These are phyloP conservation scores for Chrysoporthe puriensis DNA, from an alignment of 2,329 filamentous ascomycete species.

Conservation along the genomic window DNA sequence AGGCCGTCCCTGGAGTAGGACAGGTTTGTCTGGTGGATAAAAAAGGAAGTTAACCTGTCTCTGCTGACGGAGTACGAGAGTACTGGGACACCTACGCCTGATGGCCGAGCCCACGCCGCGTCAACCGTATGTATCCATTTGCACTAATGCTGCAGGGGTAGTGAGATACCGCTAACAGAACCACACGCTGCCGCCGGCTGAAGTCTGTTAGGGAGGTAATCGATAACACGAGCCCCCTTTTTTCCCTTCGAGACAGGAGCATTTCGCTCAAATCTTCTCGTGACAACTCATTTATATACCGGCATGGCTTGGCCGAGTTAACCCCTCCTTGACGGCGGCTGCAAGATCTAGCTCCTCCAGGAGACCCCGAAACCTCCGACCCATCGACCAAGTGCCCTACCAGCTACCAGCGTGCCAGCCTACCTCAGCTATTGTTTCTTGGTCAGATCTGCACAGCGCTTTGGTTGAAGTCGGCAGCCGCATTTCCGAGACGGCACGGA, in stretches of 20 bases:
- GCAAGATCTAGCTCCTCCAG: neutral
- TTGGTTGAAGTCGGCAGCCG: neutral
- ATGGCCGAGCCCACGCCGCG: constrained; percentile 12
- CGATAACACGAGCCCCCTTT: constrained; percentile 14
- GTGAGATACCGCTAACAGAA: neutral
- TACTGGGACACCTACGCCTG: neutral
- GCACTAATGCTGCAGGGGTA: constrained; percentile 4
- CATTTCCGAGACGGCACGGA: constrained; percentile 1
- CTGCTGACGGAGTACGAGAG: constrained; percentile 8
- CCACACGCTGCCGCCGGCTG: too few species aligned
- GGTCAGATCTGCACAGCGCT: neutral
- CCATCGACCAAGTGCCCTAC: neutral
- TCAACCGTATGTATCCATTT: constrained; percentile 1
- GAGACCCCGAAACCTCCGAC: neutral
- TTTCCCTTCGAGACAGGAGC: constrained; percentile 3
- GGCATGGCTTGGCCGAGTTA: constrained; percentile 6
- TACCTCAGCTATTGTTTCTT: neutral
- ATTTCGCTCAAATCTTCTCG: constrained; percentile 3
- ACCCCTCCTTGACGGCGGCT: too few species aligned
- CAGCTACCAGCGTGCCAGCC: too few species aligned
- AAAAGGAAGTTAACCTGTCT: constrained; percentile 13
- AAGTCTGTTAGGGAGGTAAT: neutral
- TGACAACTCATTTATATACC: constrained; percentile 4
- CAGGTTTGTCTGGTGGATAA: constrained; percentile 1
- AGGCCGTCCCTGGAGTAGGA: constrained; percentile 4